Base-by-base conservation (phyloP, 805 yeast species). In the Allodekkera sacchari region DNA sequence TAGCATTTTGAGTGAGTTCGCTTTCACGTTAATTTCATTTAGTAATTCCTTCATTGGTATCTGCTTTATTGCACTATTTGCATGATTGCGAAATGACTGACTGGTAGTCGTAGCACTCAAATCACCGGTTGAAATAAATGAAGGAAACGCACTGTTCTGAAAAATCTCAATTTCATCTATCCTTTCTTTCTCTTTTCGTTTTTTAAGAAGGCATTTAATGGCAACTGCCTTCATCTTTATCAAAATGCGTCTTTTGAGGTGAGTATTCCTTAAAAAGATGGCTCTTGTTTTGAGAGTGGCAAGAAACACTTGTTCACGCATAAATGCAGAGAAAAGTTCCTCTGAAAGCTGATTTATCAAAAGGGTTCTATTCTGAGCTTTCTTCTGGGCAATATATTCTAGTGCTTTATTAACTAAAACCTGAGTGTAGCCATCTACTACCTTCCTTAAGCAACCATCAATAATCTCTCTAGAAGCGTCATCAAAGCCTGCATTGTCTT, bases 281-380 rank as follows among this genome's bases (percentile, higher is more conserved):
- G 92, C 81, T 27, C 56, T 52, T 3, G 59, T 48, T 18, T 67
- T 67, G 25, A 67, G 44, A 1, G 61, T 52, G 3, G 57, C 50
- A 23, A 67, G 51, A 43, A 64, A 73, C 0, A 71, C 47, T 23
- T 68, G 60, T 41, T 81, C 88, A 27, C 69, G 64, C 25, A 83
- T 45, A 43, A 82, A 77, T 0, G 88, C 83, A 12, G 52, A 46
- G 39, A 60, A 79, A 1, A 83, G 48, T 25, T 75, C 82, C 1
- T 52, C 44, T 2, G 77, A 47, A n/a, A 78, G 53, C 7, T 32
- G 17, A n/a, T n/a, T n/a, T n/a, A n/a, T n/a, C n/a, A n/a, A n/a
- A n/a, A n/a, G n/a, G n/a, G n/a, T n/a, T n/a, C n/a, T n/a, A n/a
- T n/a, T n/a, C n/a, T n/a, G n/a, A n/a, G n/a, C n/a, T n/a, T n/a